phyloP scores from a whole-genome alignment of 805 yeast genomes.

The Wickerhamiella vanderwaltii region DNA sequence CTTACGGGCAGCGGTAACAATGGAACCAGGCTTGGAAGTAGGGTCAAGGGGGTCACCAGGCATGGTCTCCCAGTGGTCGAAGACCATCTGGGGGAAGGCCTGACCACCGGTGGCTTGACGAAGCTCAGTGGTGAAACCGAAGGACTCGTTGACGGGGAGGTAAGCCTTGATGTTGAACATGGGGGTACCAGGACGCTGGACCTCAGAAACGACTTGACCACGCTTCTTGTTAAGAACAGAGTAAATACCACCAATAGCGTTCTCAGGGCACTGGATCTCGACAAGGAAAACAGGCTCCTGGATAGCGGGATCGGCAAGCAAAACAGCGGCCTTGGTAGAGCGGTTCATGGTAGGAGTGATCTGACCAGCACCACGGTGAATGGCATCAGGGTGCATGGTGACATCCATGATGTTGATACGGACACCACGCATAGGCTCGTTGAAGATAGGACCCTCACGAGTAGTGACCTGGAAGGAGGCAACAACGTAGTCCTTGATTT shows the following conservation, averaged over 20 bases:
- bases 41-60: conserved; percentile 89
- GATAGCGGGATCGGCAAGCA: conserved; percentile 96
- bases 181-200: conserved; percentile 99
- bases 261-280: conserved; percentile 99
- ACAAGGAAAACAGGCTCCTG: conserved; percentile 99
- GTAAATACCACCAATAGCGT: conserved; percentile 99
- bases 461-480: conserved; percentile 99
- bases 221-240: conserved; percentile 93
- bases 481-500: conserved; percentile 98
- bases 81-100: conserved; percentile 99
- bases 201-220: conserved; percentile 99
- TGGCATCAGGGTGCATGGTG: conserved; percentile 99
- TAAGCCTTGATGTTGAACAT: conserved; percentile 98
- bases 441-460: conserved; percentile 97
- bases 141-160: conserved; percentile 99
- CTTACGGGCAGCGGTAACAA: conserved; percentile 65
- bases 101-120: conserved; percentile 99
- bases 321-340: conserved; percentile 95
- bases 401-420: conserved; percentile 98
- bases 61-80: conserved; percentile 95
- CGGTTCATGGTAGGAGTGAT: conserved; percentile 99
- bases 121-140: conserved; percentile 99
- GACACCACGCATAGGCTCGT: conserved; percentile 91
- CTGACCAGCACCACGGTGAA: conserved; percentile 99
- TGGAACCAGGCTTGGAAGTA: conserved; percentile 54